Percentiles rank a stretch among this genome's conserved stretches.
These are phyloP conservation scores for Paraleonurus japonicus DNA, from an alignment of 257 asterid species.

Conservation along the genomic window DNA sequence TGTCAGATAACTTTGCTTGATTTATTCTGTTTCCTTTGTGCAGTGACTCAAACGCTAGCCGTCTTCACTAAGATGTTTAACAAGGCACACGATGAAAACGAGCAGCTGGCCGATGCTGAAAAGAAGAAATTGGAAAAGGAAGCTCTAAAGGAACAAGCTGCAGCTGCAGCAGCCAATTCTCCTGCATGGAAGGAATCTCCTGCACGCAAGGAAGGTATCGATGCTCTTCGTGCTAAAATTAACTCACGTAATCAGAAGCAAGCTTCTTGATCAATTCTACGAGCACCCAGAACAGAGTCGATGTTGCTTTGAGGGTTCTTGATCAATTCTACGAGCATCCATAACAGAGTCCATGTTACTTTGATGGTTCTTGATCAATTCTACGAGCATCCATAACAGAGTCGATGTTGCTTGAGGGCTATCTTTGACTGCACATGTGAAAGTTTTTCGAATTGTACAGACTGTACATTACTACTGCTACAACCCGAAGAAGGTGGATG, in stretches of 20 bases:
- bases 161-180: constrained; percentile 42
- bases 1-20: constrained; percentile 16
- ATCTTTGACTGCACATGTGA: background rate
- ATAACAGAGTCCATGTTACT: background rate
- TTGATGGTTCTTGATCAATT: constrained; percentile 38
- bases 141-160: constrained; percentile 80
- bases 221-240: constrained; percentile 55
- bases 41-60: constrained; percentile 87
- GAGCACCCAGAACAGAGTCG: background rate
- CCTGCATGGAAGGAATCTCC: constrained; percentile 79
- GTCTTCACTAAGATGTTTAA: constrained; percentile 83
- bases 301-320: constrained; percentile 3
- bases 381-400: background rate
- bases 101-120: constrained; percentile 81
- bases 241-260: constrained; percentile 42
- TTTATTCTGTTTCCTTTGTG: constrained; percentile 23
- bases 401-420: background rate
- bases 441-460: constrained; percentile 8
- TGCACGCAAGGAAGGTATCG: constrained; percentile 66
- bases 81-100: constrained; percentile 86
- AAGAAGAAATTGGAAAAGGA: constrained; percentile 91
- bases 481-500: constrained; percentile 14
- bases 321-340: too few relatives aligned
- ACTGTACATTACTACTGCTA: constrained; percentile 13
- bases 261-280: constrained; percentile 35